Base-by-base conservation (phyloP, 495 filamentous ascomycete species). In the Hypoxylon lenormandii region DNA sequence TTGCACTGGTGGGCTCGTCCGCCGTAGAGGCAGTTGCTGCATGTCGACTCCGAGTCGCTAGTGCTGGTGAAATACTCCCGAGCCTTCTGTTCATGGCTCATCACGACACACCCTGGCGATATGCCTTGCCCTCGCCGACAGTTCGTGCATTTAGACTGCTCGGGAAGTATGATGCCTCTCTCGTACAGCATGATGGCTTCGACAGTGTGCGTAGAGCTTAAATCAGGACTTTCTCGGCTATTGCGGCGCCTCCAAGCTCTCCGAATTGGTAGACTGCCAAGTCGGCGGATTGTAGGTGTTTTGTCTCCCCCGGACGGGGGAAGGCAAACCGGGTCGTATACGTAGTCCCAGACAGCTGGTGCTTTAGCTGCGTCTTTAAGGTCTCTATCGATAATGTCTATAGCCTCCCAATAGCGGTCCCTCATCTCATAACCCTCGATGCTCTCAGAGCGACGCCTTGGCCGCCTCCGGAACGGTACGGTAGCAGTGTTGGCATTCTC, bases 401-500 rank as follows among this genome's bases (percentile, higher is more conserved):
- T 66, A 10, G 68, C 68, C 21, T 71, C 68, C 68, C 61, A 71
- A 33, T 71, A 71, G 5, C 68, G 57, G 16, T 71, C 57, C 18
- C 68, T 66, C 68, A 71, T 71, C 40, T 71, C 68, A 33, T 71
- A 71, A 1, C 68, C 68, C 8, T 71, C 62, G 11, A 54, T 45
- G 42, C 68, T 71, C 33, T 71, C 68, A 0, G 68, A 71, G 21
- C 61, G 57, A 18, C 61, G 62, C 23, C 62, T 71, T 1, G 51
- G 62, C 16, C 61, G 61, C 18, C 52, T 57, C 4, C 51, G 61
- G 13, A 48, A 22, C 18, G 11, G 43, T 18, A 5, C 33, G 0
- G 45, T 5, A 6, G 26, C 8, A 2, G 19, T 10, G 0, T 51
- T 42, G 5, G 4, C 23, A 16, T 5, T 18, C 15, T 7, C 26